Evolutionary conservation across 371 early-diverging fungal species (phyloP).

Genomic region (Dichotomocladium elegans): DNA sequence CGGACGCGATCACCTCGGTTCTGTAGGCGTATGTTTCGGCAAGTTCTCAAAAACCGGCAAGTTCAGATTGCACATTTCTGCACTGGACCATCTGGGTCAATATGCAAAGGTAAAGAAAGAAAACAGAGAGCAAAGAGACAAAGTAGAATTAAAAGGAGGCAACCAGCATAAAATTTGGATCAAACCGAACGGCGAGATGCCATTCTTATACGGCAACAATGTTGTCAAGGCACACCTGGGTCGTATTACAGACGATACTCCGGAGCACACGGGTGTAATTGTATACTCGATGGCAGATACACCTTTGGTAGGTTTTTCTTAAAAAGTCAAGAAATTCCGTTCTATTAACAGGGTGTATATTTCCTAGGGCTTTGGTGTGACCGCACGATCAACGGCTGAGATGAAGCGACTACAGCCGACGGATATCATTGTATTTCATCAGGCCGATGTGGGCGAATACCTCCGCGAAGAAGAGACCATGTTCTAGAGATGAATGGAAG

Average conservation of each 20-base stretch:
- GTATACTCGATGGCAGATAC: constrained; percentile 93
- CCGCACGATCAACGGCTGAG: constrained; percentile 89
- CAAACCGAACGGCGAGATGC: constrained; percentile 99
- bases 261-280: constrained; percentile 97
- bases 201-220: constrained; percentile 99
- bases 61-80: constrained; percentile 95
- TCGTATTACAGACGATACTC: constrained; percentile 95
- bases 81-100: constrained; percentile 89
- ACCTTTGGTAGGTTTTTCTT: constrained; percentile 64
- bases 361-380: constrained; percentile 94
- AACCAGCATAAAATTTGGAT: constrained; percentile 83
- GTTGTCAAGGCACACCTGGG: constrained; percentile 97
- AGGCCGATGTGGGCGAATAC: constrained; percentile 99
- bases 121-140: not conserved
- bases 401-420: constrained; percentile 93
- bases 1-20: constrained; percentile 84
- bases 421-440: constrained; percentile 94
- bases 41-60: constrained; percentile 98
- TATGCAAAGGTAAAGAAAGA: constrained; percentile 77
- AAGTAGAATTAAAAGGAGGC: not conserved
- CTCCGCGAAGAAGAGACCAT: constrained; percentile 91
- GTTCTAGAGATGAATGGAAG: constrained; percentile 60
- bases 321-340: not conserved
- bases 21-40: constrained; percentile 96
- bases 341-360: not conserved